Base-by-base conservation (phyloP, 2,329 filamentous ascomycete genomes). In the Hymenoscyphus fructigenus region DNA sequence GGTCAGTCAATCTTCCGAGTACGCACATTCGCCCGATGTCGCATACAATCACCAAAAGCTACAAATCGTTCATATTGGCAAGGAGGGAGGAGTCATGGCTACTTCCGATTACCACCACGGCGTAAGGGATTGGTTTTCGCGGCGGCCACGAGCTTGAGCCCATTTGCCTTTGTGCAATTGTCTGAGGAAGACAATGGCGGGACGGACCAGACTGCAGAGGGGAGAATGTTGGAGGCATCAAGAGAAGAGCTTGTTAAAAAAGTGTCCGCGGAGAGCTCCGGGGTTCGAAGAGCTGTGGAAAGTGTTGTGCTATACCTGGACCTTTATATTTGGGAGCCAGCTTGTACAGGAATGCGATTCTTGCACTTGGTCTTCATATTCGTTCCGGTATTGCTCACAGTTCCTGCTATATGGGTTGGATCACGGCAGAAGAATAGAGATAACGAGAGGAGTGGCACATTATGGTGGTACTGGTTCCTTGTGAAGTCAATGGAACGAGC, bases 391-490 rank as follows among this genome's bases (percentile, higher is more conserved):
- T 87, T 99, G 61, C 76, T 90, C 1, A 84, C 91, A 0, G 86
- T 96, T 6, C 95, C 95, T 0, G 84, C 82, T 0, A 88, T 97
- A 64, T 97, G 91, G 90, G 66, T 97, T 64, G 95, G 95, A 0
- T 75, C 76, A 38, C 82, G 89, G 57, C 81, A 86, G 59, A 79
- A 84, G 1, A 80, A 87, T 38, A 85, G 84, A 64, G 89, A 92
- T 71, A 87, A 91, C 69, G 92, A 97, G 79, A 84, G 92, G 67
- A 83, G 80, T 5, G 94, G 95, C 0, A 93, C 93, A 0, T 74
- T 98, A 2, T 97, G 91, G 92, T 99, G 95, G 95, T 99, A 97
- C 79, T 82, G 82, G 3, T 95, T 97, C 73, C 79, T 99, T 47
- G 93, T 98, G 10, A 85, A 83, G 65, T 85, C 90, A 32, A 98